Conservation (phyloP, 805 yeast genomes). For the Lachancea mirantina region DNA sequence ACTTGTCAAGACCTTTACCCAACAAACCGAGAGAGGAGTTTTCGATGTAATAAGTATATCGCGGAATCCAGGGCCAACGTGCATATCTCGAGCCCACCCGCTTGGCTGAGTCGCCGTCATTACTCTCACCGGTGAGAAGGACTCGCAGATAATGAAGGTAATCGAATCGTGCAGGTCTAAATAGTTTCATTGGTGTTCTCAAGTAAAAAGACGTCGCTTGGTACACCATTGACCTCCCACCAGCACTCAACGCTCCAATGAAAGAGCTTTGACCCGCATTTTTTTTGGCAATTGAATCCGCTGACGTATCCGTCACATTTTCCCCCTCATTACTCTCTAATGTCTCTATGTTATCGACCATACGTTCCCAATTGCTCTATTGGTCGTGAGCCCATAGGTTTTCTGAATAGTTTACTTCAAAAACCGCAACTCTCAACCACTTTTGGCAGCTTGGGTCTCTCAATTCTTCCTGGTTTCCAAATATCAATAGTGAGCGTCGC, state of each 20-base stretch:
- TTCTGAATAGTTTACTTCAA: no score
- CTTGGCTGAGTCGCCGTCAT: neutral
- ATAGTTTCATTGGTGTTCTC: conserved; percentile 76
- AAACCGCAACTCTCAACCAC: no score
- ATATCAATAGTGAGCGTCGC: no score
- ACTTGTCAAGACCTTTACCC: conserved; percentile 57
- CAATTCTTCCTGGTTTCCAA: no score
- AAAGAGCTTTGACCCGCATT: conserved; percentile 34
- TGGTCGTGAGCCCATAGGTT: no score
- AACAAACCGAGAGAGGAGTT: conserved; percentile 77
- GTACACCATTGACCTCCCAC: conserved; percentile 73
- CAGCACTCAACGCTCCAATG: conserved; percentile 78
- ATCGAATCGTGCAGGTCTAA: conserved; percentile 86
- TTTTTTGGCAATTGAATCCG: no score
- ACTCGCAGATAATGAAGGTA: conserved; percentile 64
- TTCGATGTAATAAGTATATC: conserved; percentile 38
- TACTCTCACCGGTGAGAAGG: conserved; percentile 30
- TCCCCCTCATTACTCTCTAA: no score
- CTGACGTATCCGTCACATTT: no score
- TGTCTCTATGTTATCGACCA: no score
- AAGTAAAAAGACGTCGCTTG: conserved; percentile 73
- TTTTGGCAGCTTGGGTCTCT: no score
- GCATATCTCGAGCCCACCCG: conserved; percentile 3
- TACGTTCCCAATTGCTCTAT: no score
- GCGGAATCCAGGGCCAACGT: conserved; percentile 13